These are phyloP conservation scores for Gryganskiella cystojenkinii DNA, from an alignment of 192 early-diverging fungal species.

Conservation along the genomic window DNA sequence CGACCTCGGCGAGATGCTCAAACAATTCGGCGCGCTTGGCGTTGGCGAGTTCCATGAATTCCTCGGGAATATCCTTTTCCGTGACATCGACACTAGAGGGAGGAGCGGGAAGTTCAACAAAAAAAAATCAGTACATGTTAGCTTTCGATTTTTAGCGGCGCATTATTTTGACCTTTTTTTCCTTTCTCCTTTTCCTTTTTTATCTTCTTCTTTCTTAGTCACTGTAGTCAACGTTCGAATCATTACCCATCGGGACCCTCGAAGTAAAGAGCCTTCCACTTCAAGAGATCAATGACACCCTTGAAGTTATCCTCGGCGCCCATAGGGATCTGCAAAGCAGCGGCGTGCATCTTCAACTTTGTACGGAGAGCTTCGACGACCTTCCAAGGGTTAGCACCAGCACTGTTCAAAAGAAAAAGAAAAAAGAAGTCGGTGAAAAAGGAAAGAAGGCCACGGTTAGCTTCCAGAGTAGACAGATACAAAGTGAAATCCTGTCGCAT, in stretches of 20 bases:
- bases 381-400: slow-evolving; percentile 84
- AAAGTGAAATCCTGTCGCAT: too few relatives aligned
- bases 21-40: slow-evolving; percentile 82
- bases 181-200: too few relatives aligned
- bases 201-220: background rate
- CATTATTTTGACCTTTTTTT: too few relatives aligned
- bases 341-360: slow-evolving; percentile 82
- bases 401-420: slow-evolving; percentile 31
- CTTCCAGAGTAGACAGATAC: background rate
- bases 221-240: background rate
- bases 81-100: slow-evolving; percentile 71
- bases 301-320: slow-evolving; percentile 88
- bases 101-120: background rate
- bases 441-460: background rate
- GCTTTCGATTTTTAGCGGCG: too few relatives aligned
- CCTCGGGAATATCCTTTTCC: slow-evolving; percentile 75
- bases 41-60: slow-evolving; percentile 69
- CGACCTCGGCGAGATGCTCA: slow-evolving; percentile 82
- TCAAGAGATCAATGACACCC: slow-evolving; percentile 93
- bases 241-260: slow-evolving; percentile 86
- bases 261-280: slow-evolving; percentile 90
- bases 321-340: slow-evolving; percentile 86
- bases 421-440: background rate
- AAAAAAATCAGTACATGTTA: slow-evolving; percentile 7
- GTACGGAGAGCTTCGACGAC: slow-evolving; percentile 84